A percentile compares a stretch with the other conserved stretches of the same genome.
Conservation (phyloP, 176 grass and related monocot genomes). For the Carex parvula region DNA sequence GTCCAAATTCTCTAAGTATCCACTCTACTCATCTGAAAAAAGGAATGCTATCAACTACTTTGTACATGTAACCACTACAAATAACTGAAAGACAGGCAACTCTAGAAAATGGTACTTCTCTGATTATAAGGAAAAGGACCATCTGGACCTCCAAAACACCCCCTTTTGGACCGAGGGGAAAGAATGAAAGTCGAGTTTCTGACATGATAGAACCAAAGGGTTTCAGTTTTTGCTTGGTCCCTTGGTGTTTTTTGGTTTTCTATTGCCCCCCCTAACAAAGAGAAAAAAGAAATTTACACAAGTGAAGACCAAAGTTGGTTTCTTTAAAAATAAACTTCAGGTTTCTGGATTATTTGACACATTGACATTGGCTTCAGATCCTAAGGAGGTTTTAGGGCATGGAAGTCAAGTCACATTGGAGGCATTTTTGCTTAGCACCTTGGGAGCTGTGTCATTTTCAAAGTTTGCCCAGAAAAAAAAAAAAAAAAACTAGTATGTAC, state of each 20-base stretch:
- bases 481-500: neutral
- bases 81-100: neutral
- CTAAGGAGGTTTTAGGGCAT: neutral
- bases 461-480: neutral
- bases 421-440: neutral
- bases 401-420: neutral
- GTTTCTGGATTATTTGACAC: neutral
- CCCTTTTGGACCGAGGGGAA: too few relatives aligned
- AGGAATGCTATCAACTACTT: neutral
- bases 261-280: neutral
- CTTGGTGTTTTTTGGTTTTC: neutral
- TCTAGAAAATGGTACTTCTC: neutral
- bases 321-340: neutral
- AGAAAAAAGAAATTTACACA: neutral
- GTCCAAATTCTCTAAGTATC: neutral
- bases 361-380: neutral
- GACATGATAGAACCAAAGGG: neutral
- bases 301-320: neutral
- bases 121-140: neutral
- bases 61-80: neutral
- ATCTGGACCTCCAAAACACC: neutral
- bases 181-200: neutral
- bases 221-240: neutral
- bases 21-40: neutral
- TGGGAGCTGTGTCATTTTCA: neutral